Percentiles rank a stretch among this genome's conserved stretches.
phyloP scores from a whole-genome alignment of 169 alveolate species.

The Plasmodium chabaudi region DNA sequence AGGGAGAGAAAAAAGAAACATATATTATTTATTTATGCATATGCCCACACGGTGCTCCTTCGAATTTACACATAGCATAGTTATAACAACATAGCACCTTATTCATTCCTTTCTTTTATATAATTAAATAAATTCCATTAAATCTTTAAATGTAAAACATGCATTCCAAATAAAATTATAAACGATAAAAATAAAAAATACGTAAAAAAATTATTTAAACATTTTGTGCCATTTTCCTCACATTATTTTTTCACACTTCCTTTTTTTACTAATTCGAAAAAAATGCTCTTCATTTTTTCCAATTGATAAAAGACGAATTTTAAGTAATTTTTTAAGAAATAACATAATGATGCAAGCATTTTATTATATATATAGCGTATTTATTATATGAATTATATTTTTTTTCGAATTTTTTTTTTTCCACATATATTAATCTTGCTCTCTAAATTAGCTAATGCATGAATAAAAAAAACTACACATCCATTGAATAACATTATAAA shows the following conservation, averaged over 20 bases:
- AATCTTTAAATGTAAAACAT: background rate
- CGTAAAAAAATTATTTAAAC: background rate
- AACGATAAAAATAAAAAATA: background rate
- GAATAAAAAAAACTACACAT: background rate
- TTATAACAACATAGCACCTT: background rate
- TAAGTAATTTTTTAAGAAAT: background rate
- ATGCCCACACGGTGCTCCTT: background rate
- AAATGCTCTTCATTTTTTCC: background rate
- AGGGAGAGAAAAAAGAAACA: too few species aligned
- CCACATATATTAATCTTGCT: too few species aligned
- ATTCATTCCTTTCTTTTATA: background rate
- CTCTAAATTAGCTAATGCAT: background rate
- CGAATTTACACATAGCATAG: background rate
- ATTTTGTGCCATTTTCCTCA: background rate
- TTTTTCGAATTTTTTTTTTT: too few species aligned
- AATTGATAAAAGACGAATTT: background rate
- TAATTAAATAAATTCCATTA: background rate
- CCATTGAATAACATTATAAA: background rate
- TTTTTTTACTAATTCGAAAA: background rate
- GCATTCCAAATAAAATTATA: background rate
- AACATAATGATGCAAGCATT: background rate
- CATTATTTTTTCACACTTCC: background rate
- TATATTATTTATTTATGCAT: background rate
- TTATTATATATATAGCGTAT: background rate
- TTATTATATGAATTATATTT: background rate